Evolutionary conservation across 106 monocot species (phyloP).

Genomic region (Narthecium ossifragum): DNA sequence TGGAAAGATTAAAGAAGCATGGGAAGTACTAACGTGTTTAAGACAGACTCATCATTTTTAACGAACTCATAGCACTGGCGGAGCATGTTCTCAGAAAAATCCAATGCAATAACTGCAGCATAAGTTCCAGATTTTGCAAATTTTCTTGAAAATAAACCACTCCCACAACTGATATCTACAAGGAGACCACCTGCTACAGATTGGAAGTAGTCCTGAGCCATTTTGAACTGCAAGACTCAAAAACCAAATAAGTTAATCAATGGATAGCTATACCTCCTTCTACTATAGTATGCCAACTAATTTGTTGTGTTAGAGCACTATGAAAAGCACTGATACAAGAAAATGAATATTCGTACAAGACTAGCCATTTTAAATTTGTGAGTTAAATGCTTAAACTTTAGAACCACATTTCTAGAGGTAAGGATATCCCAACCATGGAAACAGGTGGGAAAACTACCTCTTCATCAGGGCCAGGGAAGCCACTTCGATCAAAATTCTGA

Average conservation of each 20-base stretch:
- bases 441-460: constrained; percentile 41
- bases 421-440: no score
- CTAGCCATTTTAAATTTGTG: no score
- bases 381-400: no score
- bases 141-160: constrained; percentile 96
- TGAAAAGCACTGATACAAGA: no score
- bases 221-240: constrained; percentile 62
- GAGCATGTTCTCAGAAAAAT: constrained; percentile 99
- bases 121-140: constrained; percentile 78
- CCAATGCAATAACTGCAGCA: constrained; percentile 82
- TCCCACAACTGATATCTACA: constrained; percentile 97
- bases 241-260: constrained; percentile 2
- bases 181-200: constrained; percentile 84
- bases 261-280: background rate
- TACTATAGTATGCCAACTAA: no score
- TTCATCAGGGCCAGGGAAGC: constrained; percentile 93
- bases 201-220: constrained; percentile 91
- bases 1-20: no score
- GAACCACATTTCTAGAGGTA: no score
- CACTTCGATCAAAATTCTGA: constrained; percentile 82
- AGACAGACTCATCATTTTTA: constrained; percentile 55
- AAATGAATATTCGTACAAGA: no score
- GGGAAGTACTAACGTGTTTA: constrained; percentile 54
- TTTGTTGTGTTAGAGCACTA: no score
- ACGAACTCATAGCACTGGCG: constrained; percentile 90